These are phyloP conservation scores for Westerdykella aurantiaca DNA, from an alignment of 2,329 filamentous ascomycete genomes.

Conservation along the genomic window DNA sequence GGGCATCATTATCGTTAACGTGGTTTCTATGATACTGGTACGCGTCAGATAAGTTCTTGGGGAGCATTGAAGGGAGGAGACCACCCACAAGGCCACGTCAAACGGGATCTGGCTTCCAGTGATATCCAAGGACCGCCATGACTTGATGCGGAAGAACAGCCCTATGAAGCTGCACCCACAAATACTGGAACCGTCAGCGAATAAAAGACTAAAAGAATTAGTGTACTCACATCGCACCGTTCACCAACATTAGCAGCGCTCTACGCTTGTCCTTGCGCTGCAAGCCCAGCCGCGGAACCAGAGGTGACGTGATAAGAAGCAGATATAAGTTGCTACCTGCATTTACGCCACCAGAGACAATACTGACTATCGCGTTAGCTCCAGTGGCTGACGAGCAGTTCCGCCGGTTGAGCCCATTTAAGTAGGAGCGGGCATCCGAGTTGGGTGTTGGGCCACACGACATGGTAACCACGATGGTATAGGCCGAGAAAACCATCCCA, in stretches of 20 bases:
- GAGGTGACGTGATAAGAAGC: constrained; percentile 8
- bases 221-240: constrained; percentile 10
- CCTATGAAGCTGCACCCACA: constrained; percentile 13
- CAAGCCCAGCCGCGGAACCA: constrained; percentile 8
- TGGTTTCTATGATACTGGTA: constrained; percentile 13
- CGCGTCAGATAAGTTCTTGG: not conserved
- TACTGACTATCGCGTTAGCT: constrained; percentile 7
- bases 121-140: constrained; percentile 11
- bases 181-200: constrained; percentile 8
- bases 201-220: not conserved
- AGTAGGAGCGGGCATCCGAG: constrained; percentile 9
- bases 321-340: constrained; percentile 11
- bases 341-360: constrained; percentile 10
- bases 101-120: constrained; percentile 14
- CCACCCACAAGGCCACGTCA: constrained; percentile 9
- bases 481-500: constrained; percentile 12
- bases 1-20: constrained; percentile 14
- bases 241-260: constrained; percentile 9
- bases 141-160: constrained; percentile 12
- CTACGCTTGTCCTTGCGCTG: constrained; percentile 9
- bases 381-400: constrained; percentile 10
- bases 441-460: constrained; percentile 12
- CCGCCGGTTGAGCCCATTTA: constrained; percentile 9
- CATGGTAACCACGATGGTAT: constrained; percentile 13
- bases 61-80: not conserved